phyloP scores from a whole-genome alignment of 192 early-diverging fungal genomes.

The Bifiguratus adelaidae region DNA sequence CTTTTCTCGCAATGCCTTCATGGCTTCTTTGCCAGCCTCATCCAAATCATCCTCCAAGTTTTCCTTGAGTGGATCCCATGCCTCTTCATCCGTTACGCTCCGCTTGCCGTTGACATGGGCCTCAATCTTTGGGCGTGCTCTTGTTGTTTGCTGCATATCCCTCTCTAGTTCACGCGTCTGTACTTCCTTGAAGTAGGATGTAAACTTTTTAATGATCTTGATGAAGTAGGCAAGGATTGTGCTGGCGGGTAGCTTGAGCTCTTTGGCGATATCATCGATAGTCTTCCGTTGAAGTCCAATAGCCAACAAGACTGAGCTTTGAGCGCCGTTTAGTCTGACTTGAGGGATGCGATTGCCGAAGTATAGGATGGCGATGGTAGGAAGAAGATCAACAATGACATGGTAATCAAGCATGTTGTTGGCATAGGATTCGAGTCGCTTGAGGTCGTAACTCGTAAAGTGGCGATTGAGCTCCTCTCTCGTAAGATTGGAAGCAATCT shows the following conservation, averaged over 20 bases:
- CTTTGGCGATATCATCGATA: slow-evolving; percentile 80
- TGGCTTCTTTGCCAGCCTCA: slow-evolving; percentile 68
- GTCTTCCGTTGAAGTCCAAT: slow-evolving; percentile 90
- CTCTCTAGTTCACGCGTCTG: slow-evolving; percentile 38
- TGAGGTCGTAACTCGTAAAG: slow-evolving; percentile 82
- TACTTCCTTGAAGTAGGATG: slow-evolving; percentile 50
- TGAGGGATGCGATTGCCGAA: slow-evolving; percentile 55
- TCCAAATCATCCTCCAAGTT: slow-evolving; percentile 77
- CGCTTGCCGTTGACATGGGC: slow-evolving; percentile 19
- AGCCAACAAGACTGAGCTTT: slow-evolving; percentile 78
- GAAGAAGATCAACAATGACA: slow-evolving; percentile 88
- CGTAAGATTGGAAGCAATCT: slow-evolving; percentile 9
- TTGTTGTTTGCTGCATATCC: slow-evolving; percentile 13
- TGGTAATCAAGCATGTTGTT: slow-evolving; percentile 98
- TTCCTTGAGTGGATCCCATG: slow-evolving; percentile 79
- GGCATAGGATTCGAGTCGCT: slow-evolving; percentile 91
- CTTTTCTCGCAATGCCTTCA: slow-evolving; percentile 50
- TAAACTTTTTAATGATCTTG: slow-evolving; percentile 85
- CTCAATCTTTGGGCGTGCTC: slow-evolving; percentile 3
- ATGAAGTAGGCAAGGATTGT: slow-evolving; percentile 92
- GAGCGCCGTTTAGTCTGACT: slow-evolving; percentile 75
- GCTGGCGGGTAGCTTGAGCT: slow-evolving; percentile 67
- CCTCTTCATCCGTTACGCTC: slow-evolving; percentile 53
- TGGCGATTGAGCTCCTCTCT: slow-evolving; percentile 18
- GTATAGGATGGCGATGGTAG: slow-evolving; percentile 67